Base-by-base conservation (phyloP, 805 yeast species). In the Candida peoriensis region DNA sequence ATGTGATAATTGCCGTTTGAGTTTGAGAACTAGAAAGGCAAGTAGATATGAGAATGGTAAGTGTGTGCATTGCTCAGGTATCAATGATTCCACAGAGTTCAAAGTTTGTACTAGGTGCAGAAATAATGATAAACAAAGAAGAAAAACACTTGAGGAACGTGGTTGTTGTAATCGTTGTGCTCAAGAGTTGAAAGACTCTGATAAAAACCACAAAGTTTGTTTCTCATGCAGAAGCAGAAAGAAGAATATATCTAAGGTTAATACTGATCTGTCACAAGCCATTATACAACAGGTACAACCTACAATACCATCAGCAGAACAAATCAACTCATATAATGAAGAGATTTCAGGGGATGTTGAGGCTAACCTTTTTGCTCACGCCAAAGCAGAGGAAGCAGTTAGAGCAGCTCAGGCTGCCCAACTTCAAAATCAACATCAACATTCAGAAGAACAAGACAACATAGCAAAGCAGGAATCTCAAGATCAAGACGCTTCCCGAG, bases 11-110 rank as follows among this genome's bases (percentile, higher is more conserved):
- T 79, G 86, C 47, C 63, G 86, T 27, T 66, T 62, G 44, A 67
- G 70, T 25, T 58, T 78, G 21, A 60, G 85, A 42, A 59, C 68
- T 2, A 60, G 76, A 30, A 79, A 79, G 48, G 75, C 76, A 1
- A 68, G 64, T 34, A 60, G 86, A 26, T 81, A 75, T 6, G 74
- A 76, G 10, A 70, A 67, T 43, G 85, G 86, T 1, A 70, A 70
- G 46, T 79, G 86, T 58, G 81, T 79, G 12, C 85, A 79, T 49
- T 79, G 86, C 42, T 64, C 78, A 1, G 82, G 83, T 3, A 76
- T 78, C 7, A 67, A 68, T 35, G 70, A 66, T 24, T 47, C 57
- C 13, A 61, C 69, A 1, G 64, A 63, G 34, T 78, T 61, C 55
- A 78, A 78, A 50, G 85, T 79, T n/a, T 79, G 86, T 50, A 61